Conservation (phyloP, 2,329 filamentous ascomycete genomes). For the Neofusicoccum laricinum region DNA sequence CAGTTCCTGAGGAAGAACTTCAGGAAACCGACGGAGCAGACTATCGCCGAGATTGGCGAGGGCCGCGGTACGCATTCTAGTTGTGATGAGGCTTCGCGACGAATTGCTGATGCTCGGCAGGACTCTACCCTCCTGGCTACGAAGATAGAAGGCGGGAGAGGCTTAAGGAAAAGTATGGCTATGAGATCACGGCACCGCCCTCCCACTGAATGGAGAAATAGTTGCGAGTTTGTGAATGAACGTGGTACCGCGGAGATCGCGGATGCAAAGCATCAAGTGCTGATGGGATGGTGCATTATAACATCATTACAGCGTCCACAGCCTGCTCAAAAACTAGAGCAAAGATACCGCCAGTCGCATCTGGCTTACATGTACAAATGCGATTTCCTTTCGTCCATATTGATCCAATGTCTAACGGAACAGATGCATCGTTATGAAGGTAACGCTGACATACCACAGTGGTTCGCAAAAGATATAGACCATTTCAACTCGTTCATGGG, state of each 20-base stretch:
- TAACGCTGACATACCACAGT: no score
- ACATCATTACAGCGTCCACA: neutral
- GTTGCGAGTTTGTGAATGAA: neutral
- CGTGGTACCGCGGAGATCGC: neutral
- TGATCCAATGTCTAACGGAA: no score
- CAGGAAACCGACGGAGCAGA: slow-evolving; percentile 74
- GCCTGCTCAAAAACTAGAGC: neutral
- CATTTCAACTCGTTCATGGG: no score
- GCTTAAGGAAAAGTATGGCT: slow-evolving; percentile 82
- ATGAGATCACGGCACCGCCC: slow-evolving; percentile 60
- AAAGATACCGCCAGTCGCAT: slow-evolving; percentile 7
- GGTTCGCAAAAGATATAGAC: no score
- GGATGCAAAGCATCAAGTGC: neutral
- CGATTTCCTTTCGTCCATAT: neutral
- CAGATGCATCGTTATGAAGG: no score
- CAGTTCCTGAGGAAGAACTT: slow-evolving; percentile 70
- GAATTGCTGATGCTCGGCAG: slow-evolving; percentile 44
- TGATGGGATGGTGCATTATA: neutral
- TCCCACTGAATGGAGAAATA: neutral
- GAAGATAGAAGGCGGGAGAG: slow-evolving; percentile 78
- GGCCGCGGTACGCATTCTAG: slow-evolving; percentile 65
- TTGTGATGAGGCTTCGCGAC: neutral
- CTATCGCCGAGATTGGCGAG: slow-evolving; percentile 77
- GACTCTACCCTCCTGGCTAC: slow-evolving; percentile 77
- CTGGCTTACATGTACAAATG: slow-evolving; percentile 12